Percentiles rank a stretch among this genome's conserved stretches.
phyloP scores from a whole-genome alignment of 1,284 basidiomycete genomes.

The Malassezia brasiliensis region DNA sequence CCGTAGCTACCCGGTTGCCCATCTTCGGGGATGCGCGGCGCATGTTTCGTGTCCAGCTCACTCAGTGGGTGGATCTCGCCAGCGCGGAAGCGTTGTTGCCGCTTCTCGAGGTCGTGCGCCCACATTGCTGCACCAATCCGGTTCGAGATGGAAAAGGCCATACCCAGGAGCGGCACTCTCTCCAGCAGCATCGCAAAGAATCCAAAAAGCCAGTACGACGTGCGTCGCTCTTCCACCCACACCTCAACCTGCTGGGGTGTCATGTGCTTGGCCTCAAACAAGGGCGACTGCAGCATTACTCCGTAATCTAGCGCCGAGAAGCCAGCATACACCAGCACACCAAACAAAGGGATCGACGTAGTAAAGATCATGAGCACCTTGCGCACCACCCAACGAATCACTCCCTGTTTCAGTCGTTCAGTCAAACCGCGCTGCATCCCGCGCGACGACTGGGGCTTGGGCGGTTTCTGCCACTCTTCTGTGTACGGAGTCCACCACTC shows the following conservation, averaged over 20 bases:
- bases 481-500: constrained; percentile 45
- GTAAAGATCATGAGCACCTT: not conserved
- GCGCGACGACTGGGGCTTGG: not conserved
- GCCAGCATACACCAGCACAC: constrained; percentile 25
- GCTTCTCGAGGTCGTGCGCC: constrained; percentile 46
- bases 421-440: not conserved
- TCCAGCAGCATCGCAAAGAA: constrained; percentile 37
- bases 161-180: constrained; percentile 35
- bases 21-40: not conserved
- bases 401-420: not conserved
- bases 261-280: constrained; percentile 45
- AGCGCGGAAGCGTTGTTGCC: constrained; percentile 29
- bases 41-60: constrained; percentile 4
- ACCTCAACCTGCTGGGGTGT: constrained; percentile 34
- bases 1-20: constrained; percentile 11
- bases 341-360: constrained; percentile 20
- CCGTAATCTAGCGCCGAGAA: constrained; percentile 30
- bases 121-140: constrained; percentile 47
- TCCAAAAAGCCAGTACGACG: constrained; percentile 37
- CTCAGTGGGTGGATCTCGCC: constrained; percentile 18
- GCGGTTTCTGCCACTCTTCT: constrained; percentile 42
- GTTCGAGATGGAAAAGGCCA: constrained; percentile 41
- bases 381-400: not conserved
- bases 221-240: constrained; percentile 41
- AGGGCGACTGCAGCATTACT: constrained; percentile 22